Evolutionary conservation across 2,329 filamentous ascomycete species (phyloP).

Genomic region (Rachicladosporium sp.): DNA sequence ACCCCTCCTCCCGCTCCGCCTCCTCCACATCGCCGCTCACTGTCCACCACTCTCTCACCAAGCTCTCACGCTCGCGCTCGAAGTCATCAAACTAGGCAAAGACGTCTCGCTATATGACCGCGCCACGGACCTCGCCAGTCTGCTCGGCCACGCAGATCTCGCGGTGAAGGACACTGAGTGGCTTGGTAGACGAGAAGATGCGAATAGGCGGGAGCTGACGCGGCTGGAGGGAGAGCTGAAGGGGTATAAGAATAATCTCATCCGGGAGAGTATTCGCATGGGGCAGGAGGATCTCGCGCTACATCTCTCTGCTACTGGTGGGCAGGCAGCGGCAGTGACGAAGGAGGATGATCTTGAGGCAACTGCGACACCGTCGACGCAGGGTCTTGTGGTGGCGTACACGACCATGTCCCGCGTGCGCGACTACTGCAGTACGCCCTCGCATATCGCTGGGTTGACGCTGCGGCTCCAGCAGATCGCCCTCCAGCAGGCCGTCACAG

Average conservation of each 20-base stretch:
- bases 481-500: slow-evolving; percentile 59
- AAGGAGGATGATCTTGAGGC: slow-evolving; percentile 10
- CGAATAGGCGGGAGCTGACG: slow-evolving; percentile 57
- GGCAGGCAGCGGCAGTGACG: slow-evolving; percentile 8
- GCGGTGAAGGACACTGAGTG: slow-evolving; percentile 58
- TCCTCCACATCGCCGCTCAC: slow-evolving; percentile 67
- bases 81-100: slow-evolving; percentile 62
- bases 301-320: slow-evolving; percentile 69
- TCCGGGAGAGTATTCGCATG: slow-evolving; percentile 91
- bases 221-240: slow-evolving; percentile 77
- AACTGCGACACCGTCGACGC: slow-evolving; percentile 8
- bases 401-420: slow-evolving; percentile 81
- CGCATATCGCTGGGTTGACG: slow-evolving; percentile 72
- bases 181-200: slow-evolving; percentile 55
- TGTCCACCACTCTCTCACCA: slow-evolving; percentile 67
- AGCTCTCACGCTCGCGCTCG: slow-evolving; percentile 64
- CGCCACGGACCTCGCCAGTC: slow-evolving; percentile 54
- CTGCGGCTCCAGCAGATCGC: slow-evolving; percentile 66
- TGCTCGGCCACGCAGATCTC: slow-evolving; percentile 55
- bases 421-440: slow-evolving; percentile 71
- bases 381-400: slow-evolving; percentile 54
- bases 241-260: slow-evolving; percentile 89
- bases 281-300: slow-evolving; percentile 84
- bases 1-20: slow-evolving; percentile 66
- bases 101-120: slow-evolving; percentile 62